These are phyloP conservation scores for Aspergillus fumigatiaffinis DNA, from an alignment of 2,329 filamentous ascomycete species.

Conservation along the genomic window DNA sequence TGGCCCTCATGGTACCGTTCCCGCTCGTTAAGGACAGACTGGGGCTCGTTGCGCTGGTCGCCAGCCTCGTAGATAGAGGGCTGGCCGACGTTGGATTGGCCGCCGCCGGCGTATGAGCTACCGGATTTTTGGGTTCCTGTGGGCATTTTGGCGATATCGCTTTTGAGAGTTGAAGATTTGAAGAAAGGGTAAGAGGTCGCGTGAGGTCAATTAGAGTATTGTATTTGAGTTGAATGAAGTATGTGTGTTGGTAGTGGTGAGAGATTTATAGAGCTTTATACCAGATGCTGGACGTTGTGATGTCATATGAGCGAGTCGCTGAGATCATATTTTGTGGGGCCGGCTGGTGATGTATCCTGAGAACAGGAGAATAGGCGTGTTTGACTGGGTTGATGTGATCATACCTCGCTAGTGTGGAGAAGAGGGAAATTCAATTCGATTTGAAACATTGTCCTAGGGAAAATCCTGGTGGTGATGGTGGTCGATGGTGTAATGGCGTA, in stretches of 20 bases:
- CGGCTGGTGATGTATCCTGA: background rate
- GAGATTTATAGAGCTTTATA: slow-evolving; percentile 11
- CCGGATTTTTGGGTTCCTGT: background rate
- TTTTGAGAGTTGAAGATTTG: background rate
- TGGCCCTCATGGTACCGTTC: slow-evolving; percentile 70
- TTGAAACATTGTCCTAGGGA: background rate
- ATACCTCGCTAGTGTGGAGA: background rate
- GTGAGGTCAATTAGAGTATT: background rate
- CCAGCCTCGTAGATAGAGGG: slow-evolving; percentile 66
- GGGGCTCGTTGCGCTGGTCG: slow-evolving; percentile 66
- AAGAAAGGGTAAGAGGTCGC: background rate
- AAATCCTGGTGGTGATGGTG: background rate
- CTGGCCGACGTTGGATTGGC: slow-evolving; percentile 64
- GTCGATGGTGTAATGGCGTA: background rate
- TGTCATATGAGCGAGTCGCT: slow-evolving; percentile 26
- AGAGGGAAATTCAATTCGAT: background rate
- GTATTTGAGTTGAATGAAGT: background rate
- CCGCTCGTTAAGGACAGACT: slow-evolving; percentile 49
- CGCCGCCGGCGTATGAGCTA: slow-evolving; percentile 30
- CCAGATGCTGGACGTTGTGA: slow-evolving; percentile 12
- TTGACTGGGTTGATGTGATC: background rate
- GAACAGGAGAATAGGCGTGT: background rate
- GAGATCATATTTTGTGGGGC: slow-evolving; percentile 25
- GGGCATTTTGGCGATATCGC: background rate
- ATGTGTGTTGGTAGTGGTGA: background rate